Evolutionary conservation across 73 alveolate species (phyloP), one percentile per base, ranked within the genome.

Genomic region (Paraurostyla sp.): DNA sequence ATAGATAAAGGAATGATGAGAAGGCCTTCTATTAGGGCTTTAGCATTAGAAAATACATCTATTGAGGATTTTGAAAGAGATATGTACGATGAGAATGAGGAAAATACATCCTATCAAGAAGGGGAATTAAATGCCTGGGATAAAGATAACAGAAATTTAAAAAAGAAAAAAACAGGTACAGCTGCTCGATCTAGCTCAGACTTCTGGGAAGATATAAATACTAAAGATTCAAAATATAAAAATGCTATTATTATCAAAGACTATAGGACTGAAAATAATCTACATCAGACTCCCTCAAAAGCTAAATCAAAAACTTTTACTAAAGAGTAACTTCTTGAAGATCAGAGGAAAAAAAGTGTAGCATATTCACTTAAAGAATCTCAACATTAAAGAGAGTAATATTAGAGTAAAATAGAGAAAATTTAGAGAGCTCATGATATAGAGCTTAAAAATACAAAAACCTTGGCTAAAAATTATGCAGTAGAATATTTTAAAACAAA

Each of bases 361-460:
- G 46, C 65, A 45, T 43, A 45, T 45, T 11, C n/a, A n/a, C n/a
- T n/a, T 18, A 46, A 46, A 46, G 18, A 16, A 27, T 23, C 54
- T n/a, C 32, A 73, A 15, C 16, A 73, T 32, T 43, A 73, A 20
- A 73, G 71, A 30, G 86, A 73, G 50, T 68, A 73, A 25, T 73
- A 45, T 25, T 15, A 73, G 4, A 41, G 20, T 0, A 73, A 73
- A 73, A 43, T 73, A 13, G 86, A 43, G 27, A 73, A 73, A 27
- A 73, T 73, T 23, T 25, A 73, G 30, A 40, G 86, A 73, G 86
- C 86, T 7, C 86, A 73, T 73, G 86, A 73, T 20, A 73, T 73
- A 6, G 86, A 73, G 50, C 7, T 73, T 13, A 73, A 73, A 49
- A 73, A 73, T 29, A 73, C 71, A 40, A 73, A 48, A 27, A 49